A percentile compares a stretch with the other conserved stretches of the same genome.
phyloP scores from a whole-genome alignment of 164 flowering plant genomes.

The Stephania japonica region DNA sequence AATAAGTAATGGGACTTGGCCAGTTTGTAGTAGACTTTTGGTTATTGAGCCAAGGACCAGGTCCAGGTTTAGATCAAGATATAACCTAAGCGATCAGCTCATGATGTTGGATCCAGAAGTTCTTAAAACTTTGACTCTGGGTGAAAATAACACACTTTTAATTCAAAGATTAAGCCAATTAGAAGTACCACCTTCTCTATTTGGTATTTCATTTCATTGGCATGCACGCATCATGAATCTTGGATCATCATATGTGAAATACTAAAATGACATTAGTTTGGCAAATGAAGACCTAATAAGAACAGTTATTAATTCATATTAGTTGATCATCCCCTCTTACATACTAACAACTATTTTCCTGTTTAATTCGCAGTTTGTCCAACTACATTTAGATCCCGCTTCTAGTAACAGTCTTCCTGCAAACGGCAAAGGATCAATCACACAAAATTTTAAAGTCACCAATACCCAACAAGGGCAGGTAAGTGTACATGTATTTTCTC shows the following conservation, averaged over 20 bases:
- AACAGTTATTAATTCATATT: neutral
- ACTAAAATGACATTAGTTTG: neutral
- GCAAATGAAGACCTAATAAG: neutral
- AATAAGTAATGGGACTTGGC: too few species aligned
- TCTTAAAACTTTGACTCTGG: neutral
- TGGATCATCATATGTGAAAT: neutral
- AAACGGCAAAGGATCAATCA: constrained; percentile 60
- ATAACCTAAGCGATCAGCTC: neutral
- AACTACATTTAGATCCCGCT: constrained; percentile 87
- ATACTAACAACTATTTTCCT: neutral
- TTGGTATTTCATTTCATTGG: neutral
- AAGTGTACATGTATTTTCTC: constrained; percentile 5
- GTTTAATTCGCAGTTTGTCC: constrained; percentile 67
- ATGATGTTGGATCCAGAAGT: neutral
- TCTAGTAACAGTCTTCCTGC: constrained; percentile 73
- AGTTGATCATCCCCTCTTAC: neutral
- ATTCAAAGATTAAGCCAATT: neutral
- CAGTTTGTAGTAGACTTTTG: too few species aligned
- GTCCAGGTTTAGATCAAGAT: neutral
- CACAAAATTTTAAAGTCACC: constrained; percentile 61
- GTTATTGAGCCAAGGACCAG: neutral
- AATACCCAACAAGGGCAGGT: constrained; percentile 98
- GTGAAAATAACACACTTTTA: neutral
- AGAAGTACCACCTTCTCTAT: neutral
- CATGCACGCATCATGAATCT: neutral